Base-by-base conservation (phyloP, 345 rosid species). In the Microcos paniculata region DNA sequence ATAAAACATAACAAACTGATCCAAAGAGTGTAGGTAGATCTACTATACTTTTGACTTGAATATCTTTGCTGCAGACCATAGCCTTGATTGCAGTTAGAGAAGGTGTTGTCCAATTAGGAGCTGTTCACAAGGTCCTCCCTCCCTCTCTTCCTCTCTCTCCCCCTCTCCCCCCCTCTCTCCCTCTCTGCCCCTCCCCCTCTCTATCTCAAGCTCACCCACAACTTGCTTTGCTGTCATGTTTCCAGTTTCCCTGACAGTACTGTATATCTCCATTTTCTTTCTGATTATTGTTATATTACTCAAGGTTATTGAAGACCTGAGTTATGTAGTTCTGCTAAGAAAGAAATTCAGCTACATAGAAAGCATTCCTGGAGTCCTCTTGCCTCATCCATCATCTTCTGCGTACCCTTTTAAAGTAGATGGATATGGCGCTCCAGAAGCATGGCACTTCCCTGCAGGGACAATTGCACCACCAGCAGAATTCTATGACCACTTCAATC, bases 61-160 rank as follows among this genome's bases (percentile, higher is more conserved):
- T 73, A 16, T 70, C 48, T 73, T 55, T 40, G 62, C 13, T 84
- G 81, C 92, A 95, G 99, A 95, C 99, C 78, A 95, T 95, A 70
- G 97, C 96, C 14, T 82, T 95, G 88, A 90, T 95, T 82, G 96
- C 97, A 56, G 98, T 95, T 78, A 87, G 96, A 81, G 99, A 95
- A 90, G 99, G 99, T 75, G 97, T 95, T 76, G 92, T 95, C 69
- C 99, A 93, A 84, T 85, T 95, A 71, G 99, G 99, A 82, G 87
- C 96, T 70, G 87, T 93, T 74, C 79, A 91, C 80, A 94, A 94
- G 97, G 98, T 94, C 52, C 53, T 51, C 30, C 30, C 31, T 80
- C 70, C 57, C 65, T 46, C 38, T 73, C 52, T 72, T 71, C 45
- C 75, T 30, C 49, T 30, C 31, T 45, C 33, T 51, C 67, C n/a